These are phyloP conservation scores for Deinandra increscens DNA, from an alignment of 129 eudicot genomes.

Conservation along the genomic window DNA sequence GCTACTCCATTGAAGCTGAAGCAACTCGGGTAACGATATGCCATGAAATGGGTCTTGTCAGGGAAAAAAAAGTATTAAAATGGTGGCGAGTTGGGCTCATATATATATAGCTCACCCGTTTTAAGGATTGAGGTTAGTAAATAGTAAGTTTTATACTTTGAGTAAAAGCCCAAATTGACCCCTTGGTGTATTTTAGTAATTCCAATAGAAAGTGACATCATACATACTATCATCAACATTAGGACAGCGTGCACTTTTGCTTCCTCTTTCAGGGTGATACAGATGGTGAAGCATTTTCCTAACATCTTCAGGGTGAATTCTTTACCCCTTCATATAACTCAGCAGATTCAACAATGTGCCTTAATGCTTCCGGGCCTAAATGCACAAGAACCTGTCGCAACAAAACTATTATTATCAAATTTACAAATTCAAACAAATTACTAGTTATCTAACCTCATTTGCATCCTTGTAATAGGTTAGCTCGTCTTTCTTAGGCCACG, in stretches of 20 bases:
- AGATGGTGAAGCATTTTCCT: too few relatives aligned
- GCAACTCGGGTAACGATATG: too few relatives aligned
- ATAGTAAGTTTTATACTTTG: too few relatives aligned
- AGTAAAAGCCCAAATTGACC: too few relatives aligned
- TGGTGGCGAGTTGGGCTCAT: too few relatives aligned
- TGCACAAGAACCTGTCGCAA: slow-evolving; percentile 57
- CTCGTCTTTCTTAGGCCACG: slow-evolving; percentile 91
- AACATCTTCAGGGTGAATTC: slow-evolving; percentile 16
- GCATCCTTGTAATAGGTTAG: slow-evolving; percentile 67
- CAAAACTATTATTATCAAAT: not conserved
- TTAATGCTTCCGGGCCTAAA: slow-evolving; percentile 64
- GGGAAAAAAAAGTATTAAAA: too few relatives aligned
- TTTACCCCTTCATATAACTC: slow-evolving; percentile 42
- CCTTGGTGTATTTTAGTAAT: too few relatives aligned
- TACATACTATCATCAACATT: not conserved
- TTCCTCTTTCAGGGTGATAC: too few relatives aligned
- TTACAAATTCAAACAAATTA: not conserved
- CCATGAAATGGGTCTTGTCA: too few relatives aligned
- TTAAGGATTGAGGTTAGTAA: too few relatives aligned
- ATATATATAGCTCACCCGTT: too few relatives aligned
- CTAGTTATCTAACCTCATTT: slow-evolving; percentile 54
- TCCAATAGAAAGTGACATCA: not conserved
- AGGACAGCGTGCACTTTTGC: not conserved
- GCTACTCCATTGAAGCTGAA: too few relatives aligned
- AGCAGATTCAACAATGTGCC: slow-evolving; percentile 54